These are phyloP conservation scores for Citrus unshiu DNA, from an alignment of 345 rosid genomes.

Conservation along the genomic window DNA sequence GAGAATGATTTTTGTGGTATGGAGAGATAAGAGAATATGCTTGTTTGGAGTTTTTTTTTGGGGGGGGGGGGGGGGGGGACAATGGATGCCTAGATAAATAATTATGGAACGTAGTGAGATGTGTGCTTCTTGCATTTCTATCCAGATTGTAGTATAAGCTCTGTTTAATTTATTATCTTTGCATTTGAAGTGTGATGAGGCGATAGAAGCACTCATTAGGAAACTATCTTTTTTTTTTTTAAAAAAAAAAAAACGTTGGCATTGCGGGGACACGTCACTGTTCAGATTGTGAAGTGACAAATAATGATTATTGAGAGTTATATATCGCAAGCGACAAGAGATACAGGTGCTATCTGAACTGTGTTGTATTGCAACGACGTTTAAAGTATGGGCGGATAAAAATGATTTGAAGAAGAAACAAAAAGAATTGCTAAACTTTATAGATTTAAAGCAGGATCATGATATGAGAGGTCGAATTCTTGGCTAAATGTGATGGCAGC, in stretches of 20 bases:
- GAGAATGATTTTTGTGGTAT: neutral
- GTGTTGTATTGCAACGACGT: too few species aligned
- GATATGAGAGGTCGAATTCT: too few species aligned
- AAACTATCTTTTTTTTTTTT: too few species aligned
- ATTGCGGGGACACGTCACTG: neutral
- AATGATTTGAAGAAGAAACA: too few species aligned
- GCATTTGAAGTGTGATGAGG: neutral
- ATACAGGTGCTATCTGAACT: too few species aligned
- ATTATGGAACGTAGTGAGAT: neutral
- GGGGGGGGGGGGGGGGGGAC: too few species aligned
- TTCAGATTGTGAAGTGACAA: neutral
- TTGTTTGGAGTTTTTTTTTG: neutral
- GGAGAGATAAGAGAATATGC: slow-evolving; percentile 3
- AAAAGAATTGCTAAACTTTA: too few species aligned
- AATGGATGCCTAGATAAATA: neutral
- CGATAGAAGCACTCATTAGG: neutral
- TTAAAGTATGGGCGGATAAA: too few species aligned
- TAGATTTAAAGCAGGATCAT: too few species aligned
- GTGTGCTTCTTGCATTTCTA: neutral
- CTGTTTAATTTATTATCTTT: neutral
- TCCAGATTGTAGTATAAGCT: neutral
- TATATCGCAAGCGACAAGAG: too few species aligned
- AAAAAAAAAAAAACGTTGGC: neutral
- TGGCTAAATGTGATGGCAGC: too few species aligned
- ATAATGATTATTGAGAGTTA: too few species aligned